phyloP scores from a whole-genome alignment of 441 rosid species.

The Pelargonium fulgidum region DNA sequence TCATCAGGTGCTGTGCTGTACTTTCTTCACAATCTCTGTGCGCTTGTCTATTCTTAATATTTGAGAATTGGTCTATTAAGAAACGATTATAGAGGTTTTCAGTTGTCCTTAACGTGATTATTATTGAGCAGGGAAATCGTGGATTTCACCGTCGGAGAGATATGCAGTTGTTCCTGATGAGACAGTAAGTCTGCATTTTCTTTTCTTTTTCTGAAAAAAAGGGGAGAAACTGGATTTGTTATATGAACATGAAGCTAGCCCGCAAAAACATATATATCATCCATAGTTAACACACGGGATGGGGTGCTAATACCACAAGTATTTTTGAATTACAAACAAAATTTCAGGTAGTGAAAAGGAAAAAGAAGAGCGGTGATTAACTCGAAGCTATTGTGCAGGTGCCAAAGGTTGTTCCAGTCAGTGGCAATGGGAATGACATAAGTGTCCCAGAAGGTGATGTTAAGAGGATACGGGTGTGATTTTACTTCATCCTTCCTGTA shows the following conservation, averaged over 20 bases:
- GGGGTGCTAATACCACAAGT: neutral
- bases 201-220: neutral
- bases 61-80: neutral
- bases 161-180: slow-evolving; percentile 90
- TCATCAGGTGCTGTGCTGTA: slow-evolving; percentile 48
- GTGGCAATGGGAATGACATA: slow-evolving; percentile 45
- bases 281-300: no score
- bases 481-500: no score
- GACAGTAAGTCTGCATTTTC: slow-evolving; percentile 41
- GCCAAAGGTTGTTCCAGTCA: slow-evolving; percentile 28
- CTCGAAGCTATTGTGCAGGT: slow-evolving; percentile 30
- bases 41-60: neutral
- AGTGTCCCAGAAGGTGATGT: slow-evolving; percentile 70
- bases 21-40: neutral
- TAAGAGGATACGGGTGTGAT: slow-evolving; percentile 49
- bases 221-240: no score
- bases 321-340: neutral
- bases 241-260: neutral
- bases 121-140: slow-evolving; percentile 55
- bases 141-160: slow-evolving; percentile 85
- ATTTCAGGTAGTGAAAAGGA: no score
- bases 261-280: neutral
- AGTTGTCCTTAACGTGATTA: neutral
- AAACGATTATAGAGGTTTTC: neutral
- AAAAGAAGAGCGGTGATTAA: no score